Evolutionary conservation across 164 flowering plant genomes (phyloP), one percentile per base, ranked within the genome.

Genomic region (Chloranthus sessilifolius): DNA sequence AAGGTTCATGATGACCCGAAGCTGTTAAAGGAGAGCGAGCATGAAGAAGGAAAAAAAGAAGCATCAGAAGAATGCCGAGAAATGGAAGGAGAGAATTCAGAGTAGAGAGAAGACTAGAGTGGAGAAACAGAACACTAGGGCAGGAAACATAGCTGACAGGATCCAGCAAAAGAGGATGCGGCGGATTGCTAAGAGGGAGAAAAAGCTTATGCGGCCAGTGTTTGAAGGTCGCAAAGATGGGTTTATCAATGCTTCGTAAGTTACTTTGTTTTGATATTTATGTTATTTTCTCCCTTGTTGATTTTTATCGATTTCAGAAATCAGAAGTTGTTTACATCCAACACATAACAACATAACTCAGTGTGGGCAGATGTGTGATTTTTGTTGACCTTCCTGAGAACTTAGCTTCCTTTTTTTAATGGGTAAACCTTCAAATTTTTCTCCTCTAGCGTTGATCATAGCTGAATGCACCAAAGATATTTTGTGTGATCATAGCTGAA

Each of bases 201-300:
- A 88, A 64, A 88, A 92, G 73, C 85, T 88, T 10, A 62, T 88
- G 82, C 74, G 96, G 23, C 94, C 96, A 0, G 98, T 95, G n/a
- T 92, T 85, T 47, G 95, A 91, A 66, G 95, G 96, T 21, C 81
- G 88, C 31, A 85, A 80, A 61, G 78, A 77, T 15, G 88, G 94
- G 2, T 83, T 64, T 40, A 74, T 89, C 28, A 85, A 72, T 62
- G 67, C 52, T 23, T 47, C 48, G 24, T 64, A 50, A 69, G 60
- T 40, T 62, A 50, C 9, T 17, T 31, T 52, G n/a, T n/a, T n/a
- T n/a, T n/a, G n/a, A n/a, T n/a, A n/a, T n/a, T n/a, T n/a, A n/a
- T n/a, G n/a, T n/a, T n/a, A n/a, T n/a, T n/a, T n/a, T n/a, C n/a
- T n/a, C n/a, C n/a, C n/a, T n/a, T n/a, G n/a, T n/a, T n/a, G n/a